phyloP scores from a whole-genome alignment of 2,329 filamentous ascomycete genomes.

The Colletotrichum tamarilloi region DNA sequence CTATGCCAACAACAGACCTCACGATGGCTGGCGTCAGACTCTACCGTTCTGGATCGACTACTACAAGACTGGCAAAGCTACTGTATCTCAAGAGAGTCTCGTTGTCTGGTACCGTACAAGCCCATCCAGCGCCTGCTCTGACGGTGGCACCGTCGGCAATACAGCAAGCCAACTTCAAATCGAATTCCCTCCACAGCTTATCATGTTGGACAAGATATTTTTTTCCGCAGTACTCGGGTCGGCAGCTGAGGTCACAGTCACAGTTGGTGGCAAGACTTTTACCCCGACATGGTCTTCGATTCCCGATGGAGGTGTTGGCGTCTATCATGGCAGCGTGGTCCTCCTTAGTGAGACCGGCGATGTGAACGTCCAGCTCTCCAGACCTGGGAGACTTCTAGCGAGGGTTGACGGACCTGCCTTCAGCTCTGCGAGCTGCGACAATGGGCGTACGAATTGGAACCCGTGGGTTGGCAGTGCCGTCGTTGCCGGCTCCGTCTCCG shows the following conservation, averaged over 20 bases:
- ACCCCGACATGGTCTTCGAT: background rate
- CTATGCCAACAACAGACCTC: slow-evolving; percentile 60
- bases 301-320: slow-evolving; percentile 34
- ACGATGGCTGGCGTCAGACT: slow-evolving; percentile 61
- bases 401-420: background rate
- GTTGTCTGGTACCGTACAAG: slow-evolving; percentile 45
- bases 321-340: slow-evolving; percentile 44
- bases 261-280: slow-evolving; percentile 38
- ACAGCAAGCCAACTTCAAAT: slow-evolving; percentile 41
- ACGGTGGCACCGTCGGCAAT: slow-evolving; percentile 44
- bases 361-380: background rate
- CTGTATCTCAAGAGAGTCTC: slow-evolving; percentile 41
- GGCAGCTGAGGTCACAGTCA: slow-evolving; percentile 38
- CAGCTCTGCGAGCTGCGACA: background rate
- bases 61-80: slow-evolving; percentile 56
- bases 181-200: slow-evolving; percentile 31
- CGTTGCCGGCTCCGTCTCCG: background rate
- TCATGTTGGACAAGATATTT: slow-evolving; percentile 39
- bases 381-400: background rate
- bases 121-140: slow-evolving; percentile 38
- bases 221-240: slow-evolving; percentile 39
- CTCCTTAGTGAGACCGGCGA: slow-evolving; percentile 39
- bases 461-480: slow-evolving; percentile 15
- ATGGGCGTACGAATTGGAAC: slow-evolving; percentile 25
- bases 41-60: slow-evolving; percentile 60